These are phyloP conservation scores for Lentinula novae-zelandiae DNA, from an alignment of 1,284 basidiomycete species.

Conservation along the genomic window DNA sequence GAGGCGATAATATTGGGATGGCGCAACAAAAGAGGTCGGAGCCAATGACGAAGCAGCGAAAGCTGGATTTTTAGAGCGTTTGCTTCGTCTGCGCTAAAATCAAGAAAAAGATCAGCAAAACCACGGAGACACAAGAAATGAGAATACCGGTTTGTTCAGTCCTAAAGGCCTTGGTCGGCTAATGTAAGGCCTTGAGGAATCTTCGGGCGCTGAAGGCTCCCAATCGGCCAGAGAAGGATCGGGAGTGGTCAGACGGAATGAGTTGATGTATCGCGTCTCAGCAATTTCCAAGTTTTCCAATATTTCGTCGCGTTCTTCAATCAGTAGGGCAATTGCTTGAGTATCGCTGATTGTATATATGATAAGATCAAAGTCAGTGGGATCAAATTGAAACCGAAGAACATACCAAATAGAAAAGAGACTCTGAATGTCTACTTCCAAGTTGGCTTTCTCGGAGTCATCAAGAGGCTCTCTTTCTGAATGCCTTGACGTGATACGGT, in stretches of 20 bases:
- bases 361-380: not conserved
- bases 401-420: constrained; percentile 70
- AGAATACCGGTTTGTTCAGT: constrained; percentile 17
- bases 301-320: constrained; percentile 69
- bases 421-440: constrained; percentile 64
- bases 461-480: constrained; percentile 37
- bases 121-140: not conserved
- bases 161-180: constrained; percentile 61
- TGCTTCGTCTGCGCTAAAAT: constrained; percentile 31
- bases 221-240: constrained; percentile 61
- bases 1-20: constrained; percentile 73
- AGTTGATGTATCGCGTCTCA: constrained; percentile 73
- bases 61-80: constrained; percentile 53
- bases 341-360: constrained; percentile 52
- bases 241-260: constrained; percentile 68
- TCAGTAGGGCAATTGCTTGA: constrained; percentile 55
- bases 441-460: constrained; percentile 37
- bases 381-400: constrained; percentile 18
- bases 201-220: constrained; percentile 33
- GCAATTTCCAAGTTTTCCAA: constrained; percentile 75
- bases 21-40: constrained; percentile 74
- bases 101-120: not conserved
- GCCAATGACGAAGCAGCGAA: constrained; percentile 63
- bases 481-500: constrained; percentile 23
- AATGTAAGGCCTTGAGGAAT: constrained; percentile 49